Conservation (phyloP, 2,329 filamentous ascomycete genomes). For the Hypomyces perniciosus region DNA sequence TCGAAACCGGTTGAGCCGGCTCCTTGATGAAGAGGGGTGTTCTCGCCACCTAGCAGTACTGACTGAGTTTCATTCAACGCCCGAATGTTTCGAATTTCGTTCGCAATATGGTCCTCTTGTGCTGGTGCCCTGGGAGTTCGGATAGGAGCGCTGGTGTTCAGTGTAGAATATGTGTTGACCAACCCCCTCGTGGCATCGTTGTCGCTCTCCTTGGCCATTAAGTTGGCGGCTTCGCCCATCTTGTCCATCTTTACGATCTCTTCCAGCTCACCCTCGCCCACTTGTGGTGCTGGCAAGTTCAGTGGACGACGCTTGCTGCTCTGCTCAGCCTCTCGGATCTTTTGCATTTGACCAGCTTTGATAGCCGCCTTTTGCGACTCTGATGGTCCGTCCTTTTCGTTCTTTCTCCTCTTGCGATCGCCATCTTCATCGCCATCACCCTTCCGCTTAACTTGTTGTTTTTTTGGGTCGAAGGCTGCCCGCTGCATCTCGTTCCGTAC, state of each 20-base stretch:
- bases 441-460: conserved; percentile 91
- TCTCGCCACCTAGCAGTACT: conserved; percentile 87
- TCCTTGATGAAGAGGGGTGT: conserved; percentile 80
- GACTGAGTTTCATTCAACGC: conserved; percentile 92
- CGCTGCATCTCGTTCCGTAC: conserved; percentile 75
- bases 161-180: conserved; percentile 76
- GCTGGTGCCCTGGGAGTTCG: conserved; percentile 86
- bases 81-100: conserved; percentile 90
- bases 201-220: conserved; percentile 68
- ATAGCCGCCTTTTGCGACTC: conserved; percentile 79
- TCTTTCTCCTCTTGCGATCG: conserved; percentile 81
- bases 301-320: conserved; percentile 85
- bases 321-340: conserved; percentile 91
- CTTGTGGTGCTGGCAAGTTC: conserved; percentile 82
- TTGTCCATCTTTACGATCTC: conserved; percentile 99
- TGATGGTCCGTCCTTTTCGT: conserved; percentile 74
- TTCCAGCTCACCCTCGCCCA: conserved; percentile 87
- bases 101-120: conserved; percentile 92
- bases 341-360: conserved; percentile 91
- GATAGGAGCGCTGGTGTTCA: conserved; percentile 79
- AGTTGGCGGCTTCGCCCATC: conserved; percentile 78
- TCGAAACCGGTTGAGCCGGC: conserved; percentile 81
- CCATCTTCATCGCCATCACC: conserved; percentile 81
- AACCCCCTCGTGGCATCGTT: conserved; percentile 81
- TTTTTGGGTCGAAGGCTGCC: conserved; percentile 83